These are phyloP conservation scores for Fusarium sp. DNA, from an alignment of 2,329 filamentous ascomycete species.

Conservation along the genomic window DNA sequence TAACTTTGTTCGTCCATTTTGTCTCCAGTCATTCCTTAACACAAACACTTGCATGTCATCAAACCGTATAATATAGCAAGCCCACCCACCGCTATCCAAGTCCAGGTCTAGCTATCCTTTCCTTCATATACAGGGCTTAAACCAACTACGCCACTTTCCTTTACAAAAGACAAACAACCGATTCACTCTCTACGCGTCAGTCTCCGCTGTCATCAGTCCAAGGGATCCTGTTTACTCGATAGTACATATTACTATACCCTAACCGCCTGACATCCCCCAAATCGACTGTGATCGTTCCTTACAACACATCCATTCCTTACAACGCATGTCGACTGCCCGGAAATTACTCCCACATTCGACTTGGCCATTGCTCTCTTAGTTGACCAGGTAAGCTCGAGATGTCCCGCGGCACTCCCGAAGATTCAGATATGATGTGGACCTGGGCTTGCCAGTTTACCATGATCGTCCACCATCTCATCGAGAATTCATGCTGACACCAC, in stretches of 20 bases:
- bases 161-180: constrained; percentile 22
- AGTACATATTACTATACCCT: constrained; percentile 35
- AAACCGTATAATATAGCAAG: constrained; percentile 39
- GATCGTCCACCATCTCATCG: constrained; percentile 28
- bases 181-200: constrained; percentile 24
- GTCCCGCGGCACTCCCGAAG: constrained; percentile 45
- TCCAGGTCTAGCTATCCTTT: constrained; percentile 25
- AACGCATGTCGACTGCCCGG: constrained; percentile 41
- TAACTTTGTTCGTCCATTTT: constrained; percentile 35
- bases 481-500: constrained; percentile 43
- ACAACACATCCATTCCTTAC: constrained; percentile 37
- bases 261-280: constrained; percentile 23
- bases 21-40: constrained; percentile 44
- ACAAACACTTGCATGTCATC: constrained; percentile 32
- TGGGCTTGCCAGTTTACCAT: constrained; percentile 37
- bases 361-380: constrained; percentile 46
- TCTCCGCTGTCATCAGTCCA: constrained; percentile 23
- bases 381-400: constrained; percentile 43
- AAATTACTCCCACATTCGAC: constrained; percentile 45
- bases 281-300: constrained; percentile 35
- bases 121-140: constrained; percentile 21
- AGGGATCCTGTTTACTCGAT: constrained; percentile 33
- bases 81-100: constrained; percentile 25
- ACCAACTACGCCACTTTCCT: constrained; percentile 43
- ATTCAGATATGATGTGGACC: constrained; percentile 46